Conservation (phyloP, 1,139 yeast genomes). For the Yamadazyma taylorii region DNA sequence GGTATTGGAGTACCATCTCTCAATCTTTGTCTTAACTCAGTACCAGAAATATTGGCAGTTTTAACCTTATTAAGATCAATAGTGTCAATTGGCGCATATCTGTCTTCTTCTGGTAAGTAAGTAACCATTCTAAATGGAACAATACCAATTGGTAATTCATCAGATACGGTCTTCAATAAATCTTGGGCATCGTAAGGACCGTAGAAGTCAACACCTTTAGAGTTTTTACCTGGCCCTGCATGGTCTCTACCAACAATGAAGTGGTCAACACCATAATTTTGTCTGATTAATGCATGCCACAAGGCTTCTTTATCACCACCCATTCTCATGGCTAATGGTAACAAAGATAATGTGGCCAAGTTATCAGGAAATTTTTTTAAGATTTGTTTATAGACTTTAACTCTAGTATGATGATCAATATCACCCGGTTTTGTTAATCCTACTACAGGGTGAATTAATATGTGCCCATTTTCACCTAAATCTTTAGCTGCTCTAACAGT, state of each 20-base stretch:
- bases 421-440: constrained; percentile 98
- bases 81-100: constrained; percentile 93
- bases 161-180: constrained; percentile 70
- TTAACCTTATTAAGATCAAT: constrained; percentile 70
- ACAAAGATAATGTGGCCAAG: constrained; percentile 81
- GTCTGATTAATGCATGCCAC: constrained; percentile 97
- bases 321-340: constrained; percentile 98
- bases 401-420: constrained; percentile 96
- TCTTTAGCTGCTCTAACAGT: constrained; percentile 88
- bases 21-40: constrained; percentile 86
- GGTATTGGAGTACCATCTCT: constrained; percentile 89
- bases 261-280: constrained; percentile 95
- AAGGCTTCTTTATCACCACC: constrained; percentile 98
- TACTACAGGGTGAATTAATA: constrained; percentile 94
- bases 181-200: constrained; percentile 98
- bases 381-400: constrained; percentile 89
- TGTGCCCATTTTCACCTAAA: constrained; percentile 53
- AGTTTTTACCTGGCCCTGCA: constrained; percentile 96
- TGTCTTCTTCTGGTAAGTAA: constrained; percentile 90
- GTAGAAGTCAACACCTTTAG: constrained; percentile 90
- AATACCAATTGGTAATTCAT: constrained; percentile 77
- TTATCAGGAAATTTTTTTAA: constrained; percentile 92
- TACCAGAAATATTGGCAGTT: constrained; percentile 92
- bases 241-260: constrained; percentile 98
- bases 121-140: constrained; percentile 98